Percentiles rank a stretch among this genome's conserved stretches.
Evolutionary conservation across 2,329 filamentous ascomycete species (phyloP).

Genomic region (Colletotrichum cordylinicola): DNA sequence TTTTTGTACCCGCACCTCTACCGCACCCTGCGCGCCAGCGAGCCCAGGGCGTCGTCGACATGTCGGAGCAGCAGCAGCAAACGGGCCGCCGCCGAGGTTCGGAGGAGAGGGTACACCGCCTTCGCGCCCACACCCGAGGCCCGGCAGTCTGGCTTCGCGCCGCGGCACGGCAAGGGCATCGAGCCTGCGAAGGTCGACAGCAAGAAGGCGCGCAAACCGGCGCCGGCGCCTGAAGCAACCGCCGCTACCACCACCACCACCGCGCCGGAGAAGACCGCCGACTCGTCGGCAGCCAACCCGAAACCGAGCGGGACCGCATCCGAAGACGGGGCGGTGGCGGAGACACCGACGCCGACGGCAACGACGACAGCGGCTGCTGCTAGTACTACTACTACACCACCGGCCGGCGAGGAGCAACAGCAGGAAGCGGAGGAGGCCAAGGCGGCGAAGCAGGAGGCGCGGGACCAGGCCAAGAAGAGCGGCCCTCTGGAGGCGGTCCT

Average conservation of each 20-base stretch:
- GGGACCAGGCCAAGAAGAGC: conserved; percentile 45
- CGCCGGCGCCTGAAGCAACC: conserved; percentile 18
- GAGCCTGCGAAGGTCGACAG: conserved; percentile 51
- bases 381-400: neutral
- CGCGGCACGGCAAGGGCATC: conserved; percentile 66
- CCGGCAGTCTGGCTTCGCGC: conserved; percentile 52
- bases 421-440: conserved; percentile 22
- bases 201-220: conserved; percentile 19
- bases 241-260: neutral
- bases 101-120: conserved; percentile 32
- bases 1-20: conserved; percentile 75
- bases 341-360: conserved; percentile 16
- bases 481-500: conserved; percentile 58
- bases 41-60: conserved; percentile 31
- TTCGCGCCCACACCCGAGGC: conserved; percentile 40
- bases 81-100: conserved; percentile 22
- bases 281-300: neutral
- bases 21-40: conserved; percentile 38
- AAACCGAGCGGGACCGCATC: neutral
- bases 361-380: neutral
- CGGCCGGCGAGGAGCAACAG: neutral
- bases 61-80: conserved; percentile 28
- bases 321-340: conserved; percentile 3
- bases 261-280: neutral
- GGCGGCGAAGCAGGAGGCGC: conserved; percentile 31